Percentiles rank a stretch among this genome's conserved stretches.
These are phyloP conservation scores for Pyricularia pennisetigena DNA, from an alignment of 2,329 filamentous ascomycete genomes.

Conservation along the genomic window DNA sequence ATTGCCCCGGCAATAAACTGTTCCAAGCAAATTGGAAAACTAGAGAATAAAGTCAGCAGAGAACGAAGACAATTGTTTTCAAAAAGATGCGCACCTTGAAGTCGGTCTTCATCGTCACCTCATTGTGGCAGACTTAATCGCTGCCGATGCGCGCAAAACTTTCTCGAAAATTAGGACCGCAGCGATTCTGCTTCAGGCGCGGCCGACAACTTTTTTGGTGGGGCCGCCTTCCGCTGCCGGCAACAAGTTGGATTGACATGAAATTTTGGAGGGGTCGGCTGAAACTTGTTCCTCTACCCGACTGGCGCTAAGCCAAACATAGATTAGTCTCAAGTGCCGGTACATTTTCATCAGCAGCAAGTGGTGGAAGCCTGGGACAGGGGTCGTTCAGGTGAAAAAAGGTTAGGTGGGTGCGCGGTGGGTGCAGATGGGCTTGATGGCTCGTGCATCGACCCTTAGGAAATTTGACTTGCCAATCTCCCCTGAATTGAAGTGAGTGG, in stretches of 20 bases:
- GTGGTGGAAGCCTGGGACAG: neutral
- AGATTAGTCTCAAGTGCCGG: neutral
- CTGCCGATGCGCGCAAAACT: neutral
- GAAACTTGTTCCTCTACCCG: constrained; percentile 22
- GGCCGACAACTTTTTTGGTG: neutral
- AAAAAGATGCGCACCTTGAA: constrained; percentile 65
- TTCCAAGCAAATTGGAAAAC: constrained; percentile 98
- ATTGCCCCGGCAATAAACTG: constrained; percentile 97
- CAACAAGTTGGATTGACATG: neutral
- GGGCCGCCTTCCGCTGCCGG: constrained; percentile 4
- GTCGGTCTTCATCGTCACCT: constrained; percentile 87
- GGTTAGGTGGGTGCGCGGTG: neutral
- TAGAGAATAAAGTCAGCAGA: constrained; percentile 23
- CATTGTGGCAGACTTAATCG: constrained; percentile 11
- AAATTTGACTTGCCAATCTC: constrained; percentile 13
- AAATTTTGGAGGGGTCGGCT: constrained; percentile 16
- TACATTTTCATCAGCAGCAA: neutral
- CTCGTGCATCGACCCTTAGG: constrained; percentile 13
- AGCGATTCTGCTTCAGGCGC: neutral
- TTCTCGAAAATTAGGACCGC: neutral
- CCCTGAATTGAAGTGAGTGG: constrained; percentile 8
- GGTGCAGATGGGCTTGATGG: constrained; percentile 3
- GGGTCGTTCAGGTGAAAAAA: constrained; percentile 1
- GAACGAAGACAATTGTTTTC: neutral
- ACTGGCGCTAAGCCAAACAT: constrained; percentile 8